Evolutionary conservation across 345 rosid genomes (phyloP).

Genomic region (Jatropha curcas): DNA sequence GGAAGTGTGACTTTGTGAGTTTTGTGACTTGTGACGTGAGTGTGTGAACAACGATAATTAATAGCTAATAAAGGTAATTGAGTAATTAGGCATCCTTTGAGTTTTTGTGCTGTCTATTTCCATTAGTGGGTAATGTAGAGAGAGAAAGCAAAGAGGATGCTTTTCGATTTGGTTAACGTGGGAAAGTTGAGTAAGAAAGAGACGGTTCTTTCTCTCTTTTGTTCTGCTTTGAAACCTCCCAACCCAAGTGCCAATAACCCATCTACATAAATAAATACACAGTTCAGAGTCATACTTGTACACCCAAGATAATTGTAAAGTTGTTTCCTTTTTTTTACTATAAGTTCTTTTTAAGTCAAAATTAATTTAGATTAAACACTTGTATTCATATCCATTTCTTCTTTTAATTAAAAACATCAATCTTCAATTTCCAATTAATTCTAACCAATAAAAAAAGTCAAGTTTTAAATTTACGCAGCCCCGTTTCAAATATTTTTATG

Average conservation of each 20-base stretch:
- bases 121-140: constrained; percentile 20
- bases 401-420: too few species aligned
- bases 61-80: constrained; percentile 35
- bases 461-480: too few species aligned
- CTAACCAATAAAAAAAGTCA: too few species aligned
- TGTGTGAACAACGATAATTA: constrained; percentile 31
- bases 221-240: constrained; percentile 22
- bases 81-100: constrained; percentile 34
- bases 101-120: constrained; percentile 37
- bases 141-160: constrained; percentile 33
- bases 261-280: too few species aligned
- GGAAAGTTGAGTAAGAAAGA: constrained; percentile 51
- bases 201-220: constrained; percentile 36
- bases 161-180: constrained; percentile 83
- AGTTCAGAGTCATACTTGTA: too few species aligned
- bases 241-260: constrained; percentile 11
- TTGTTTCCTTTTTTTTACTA: too few species aligned
- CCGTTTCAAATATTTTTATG: too few species aligned
- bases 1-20: constrained; percentile 23
- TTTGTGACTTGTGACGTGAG: constrained; percentile 36
- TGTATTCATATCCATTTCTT: too few species aligned
- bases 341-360: too few species aligned
- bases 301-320: too few species aligned
- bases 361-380: too few species aligned
- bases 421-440: too few species aligned